Percentiles rank a stretch among this genome's conserved stretches.
phyloP scores from a whole-genome alignment of 768 basidiomycete species.

The Lactifluus piperatus region DNA sequence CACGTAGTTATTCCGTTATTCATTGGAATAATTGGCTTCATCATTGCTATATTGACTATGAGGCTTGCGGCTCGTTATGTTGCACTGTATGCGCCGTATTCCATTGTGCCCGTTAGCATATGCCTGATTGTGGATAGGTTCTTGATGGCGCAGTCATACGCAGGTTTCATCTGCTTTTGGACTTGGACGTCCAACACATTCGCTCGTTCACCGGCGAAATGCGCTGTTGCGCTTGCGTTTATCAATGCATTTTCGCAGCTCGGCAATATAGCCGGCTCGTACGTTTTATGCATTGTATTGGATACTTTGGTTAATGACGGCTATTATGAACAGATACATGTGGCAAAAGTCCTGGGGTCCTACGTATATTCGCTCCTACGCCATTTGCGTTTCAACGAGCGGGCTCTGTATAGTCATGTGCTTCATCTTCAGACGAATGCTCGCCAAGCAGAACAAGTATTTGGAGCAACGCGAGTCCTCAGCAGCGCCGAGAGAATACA shows the following conservation, averaged over 20 bases:
- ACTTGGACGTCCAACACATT: conserved; percentile 50
- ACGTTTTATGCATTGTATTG: conserved; percentile 27
- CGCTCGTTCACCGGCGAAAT: conserved; percentile 77
- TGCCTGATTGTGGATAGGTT: conserved; percentile 37
- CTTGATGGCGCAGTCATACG: conserved; percentile 66
- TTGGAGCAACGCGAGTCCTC: conserved; percentile 34
- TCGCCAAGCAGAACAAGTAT: conserved; percentile 26
- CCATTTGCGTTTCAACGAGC: conserved; percentile 58
- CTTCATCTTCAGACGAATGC: conserved; percentile 27
- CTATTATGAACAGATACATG: conserved; percentile 36
- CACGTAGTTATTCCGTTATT: conserved; percentile 48
- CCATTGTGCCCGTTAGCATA: neutral
- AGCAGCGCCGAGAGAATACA: conserved; percentile 33
- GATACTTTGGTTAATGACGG: neutral
- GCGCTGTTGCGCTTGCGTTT: conserved; percentile 77
- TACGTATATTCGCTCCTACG: conserved; percentile 59
- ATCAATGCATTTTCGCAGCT: conserved; percentile 76
- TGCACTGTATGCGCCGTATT: conserved; percentile 39
- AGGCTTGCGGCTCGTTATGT: conserved; percentile 54
- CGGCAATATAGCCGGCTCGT: conserved; percentile 81
- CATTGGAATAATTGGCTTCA: conserved; percentile 59
- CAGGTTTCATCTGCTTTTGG: conserved; percentile 60
- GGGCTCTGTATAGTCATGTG: conserved; percentile 34
- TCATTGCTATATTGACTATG: conserved; percentile 56
- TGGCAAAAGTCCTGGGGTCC: conserved; percentile 69